Percentiles rank a stretch among this genome's conserved stretches.
Conservation (phyloP, 176 grass and related monocot genomes). For the Juncus inflexus region DNA sequence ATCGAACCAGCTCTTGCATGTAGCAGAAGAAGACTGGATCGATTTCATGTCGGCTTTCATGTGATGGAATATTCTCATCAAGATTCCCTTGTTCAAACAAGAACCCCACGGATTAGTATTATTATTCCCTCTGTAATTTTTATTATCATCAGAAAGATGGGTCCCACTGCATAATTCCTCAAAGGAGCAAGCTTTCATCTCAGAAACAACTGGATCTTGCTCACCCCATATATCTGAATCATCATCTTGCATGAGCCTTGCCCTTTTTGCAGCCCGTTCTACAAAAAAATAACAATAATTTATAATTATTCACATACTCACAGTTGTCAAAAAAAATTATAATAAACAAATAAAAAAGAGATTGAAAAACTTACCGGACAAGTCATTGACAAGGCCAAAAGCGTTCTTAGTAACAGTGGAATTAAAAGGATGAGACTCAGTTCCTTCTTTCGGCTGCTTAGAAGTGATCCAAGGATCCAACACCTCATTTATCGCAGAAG, state of each 20-base stretch:
- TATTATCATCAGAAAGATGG: conserved; percentile 38
- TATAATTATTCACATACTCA: not conserved
- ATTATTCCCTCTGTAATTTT: conserved; percentile 31
- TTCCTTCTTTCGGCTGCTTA: conserved; percentile 93
- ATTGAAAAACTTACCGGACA: conserved; percentile 21
- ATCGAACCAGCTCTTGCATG: conserved; percentile 69
- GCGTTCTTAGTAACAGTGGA: conserved; percentile 53
- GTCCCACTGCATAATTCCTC: conserved; percentile 58
- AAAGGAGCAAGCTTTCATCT: conserved; percentile 65
- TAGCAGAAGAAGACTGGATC: conserved; percentile 71
- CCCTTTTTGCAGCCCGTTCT: conserved; percentile 80
- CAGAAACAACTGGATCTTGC: conserved; percentile 52
- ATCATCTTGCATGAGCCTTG: conserved; percentile 54
- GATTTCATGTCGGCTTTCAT: conserved; percentile 78
- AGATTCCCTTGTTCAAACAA: conserved; percentile 40
- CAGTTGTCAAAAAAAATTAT: not conserved
- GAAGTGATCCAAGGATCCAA: conserved; percentile 96
- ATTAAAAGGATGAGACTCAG: conserved; percentile 63
- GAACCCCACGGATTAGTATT: conserved; percentile 33
- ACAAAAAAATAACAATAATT: conserved; percentile 11
- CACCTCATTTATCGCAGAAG: conserved; percentile 92
- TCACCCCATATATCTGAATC: conserved; percentile 49
- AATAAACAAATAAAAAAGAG: conserved; percentile 12
- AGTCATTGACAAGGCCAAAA: conserved; percentile 32
- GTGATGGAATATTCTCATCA: conserved; percentile 91